Evolutionary conservation across 805 yeast species (phyloP), one percentile per base, ranked within the genome.

Genomic region (Spathaspora passalidarum): DNA sequence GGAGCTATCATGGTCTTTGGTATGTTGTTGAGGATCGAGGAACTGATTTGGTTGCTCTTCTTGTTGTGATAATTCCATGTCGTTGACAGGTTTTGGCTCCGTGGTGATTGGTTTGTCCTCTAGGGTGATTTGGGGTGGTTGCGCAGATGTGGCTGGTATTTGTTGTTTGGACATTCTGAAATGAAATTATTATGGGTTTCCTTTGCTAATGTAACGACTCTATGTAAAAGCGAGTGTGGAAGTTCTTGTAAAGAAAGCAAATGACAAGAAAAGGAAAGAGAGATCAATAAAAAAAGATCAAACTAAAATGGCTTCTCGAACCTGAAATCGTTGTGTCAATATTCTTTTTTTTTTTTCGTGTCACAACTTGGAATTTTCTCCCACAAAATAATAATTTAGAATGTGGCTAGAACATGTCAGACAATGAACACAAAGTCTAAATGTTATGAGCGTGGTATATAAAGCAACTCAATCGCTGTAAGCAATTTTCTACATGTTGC

Each of bases 81-180:
- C 40, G 25, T 36, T 36, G 11, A 26, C 17, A 37, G 42, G 46
- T 25, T 32, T 32, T 38, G 46, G 41, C 29, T 38, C 42, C 16
- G 11, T 18, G n/a, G 38, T 19, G 13, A 25, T 37, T 6, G 38
- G 16, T 9, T 36, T 16, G 14, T 22, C 38, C 5, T 36, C 38
- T 18, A 36, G 11, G 11, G 22, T 20, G 20, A 36, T 36, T 20
- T 36, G 21, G 14, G 38, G 38, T 8, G 13, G 11, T 18, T 20
- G 23, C 22, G 11, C 38, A 18, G 9, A 5, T 35, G 38, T 18
- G 38, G 38, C 38, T 35, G 38, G 38, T 36, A 29, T 13, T 29
- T 13, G 14, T 29, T 11, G 34, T 10, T n/a, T 29, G 13, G 34
- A 29, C 34, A 29, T 29, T 29, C 14, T 29, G 34, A n/a, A 29